Conservation (phyloP, 1,284 basidiomycete species). For the Leccinum colubrinum region DNA sequence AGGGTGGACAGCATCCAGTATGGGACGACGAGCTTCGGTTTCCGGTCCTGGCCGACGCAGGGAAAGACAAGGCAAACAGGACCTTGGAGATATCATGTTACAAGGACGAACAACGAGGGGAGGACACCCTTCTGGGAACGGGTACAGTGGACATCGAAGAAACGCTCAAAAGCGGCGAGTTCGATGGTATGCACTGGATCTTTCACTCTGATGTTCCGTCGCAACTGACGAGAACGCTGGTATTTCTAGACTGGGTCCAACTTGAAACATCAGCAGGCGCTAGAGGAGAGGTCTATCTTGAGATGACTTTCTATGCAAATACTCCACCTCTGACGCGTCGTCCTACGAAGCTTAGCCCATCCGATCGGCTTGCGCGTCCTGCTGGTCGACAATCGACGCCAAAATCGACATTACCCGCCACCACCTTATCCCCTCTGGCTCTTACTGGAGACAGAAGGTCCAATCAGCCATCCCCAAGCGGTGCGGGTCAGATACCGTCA, state of each 20-base stretch:
- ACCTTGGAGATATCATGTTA: slow-evolving; percentile 64
- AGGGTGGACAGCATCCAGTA: slow-evolving; percentile 74
- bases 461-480: slow-evolving; percentile 3
- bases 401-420: slow-evolving; percentile 7
- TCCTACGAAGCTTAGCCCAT: slow-evolving; percentile 43
- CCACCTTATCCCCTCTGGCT: slow-evolving; percentile 1
- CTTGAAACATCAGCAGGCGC: slow-evolving; percentile 52
- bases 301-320: slow-evolving; percentile 66
- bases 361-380: slow-evolving; percentile 42
- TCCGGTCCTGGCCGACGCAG: slow-evolving; percentile 39
- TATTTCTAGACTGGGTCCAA: slow-evolving; percentile 60
- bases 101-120: slow-evolving; percentile 57
- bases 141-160: slow-evolving; percentile 63
- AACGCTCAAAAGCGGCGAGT: slow-evolving; percentile 69
- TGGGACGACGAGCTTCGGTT: slow-evolving; percentile 76
- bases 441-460: slow-evolving; percentile 11
- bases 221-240: slow-evolving; percentile 7
- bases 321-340: slow-evolving; percentile 48
- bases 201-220: slow-evolving; percentile 1
- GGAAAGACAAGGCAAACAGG: slow-evolving; percentile 45
- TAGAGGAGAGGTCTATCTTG: slow-evolving; percentile 72
- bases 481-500: slow-evolving; percentile 13
- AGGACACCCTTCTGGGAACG: slow-evolving; percentile 57
- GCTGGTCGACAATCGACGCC: slow-evolving; percentile 5
- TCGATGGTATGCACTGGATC: slow-evolving; percentile 55